phyloP scores from a whole-genome alignment of 805 yeast genomes.

The Starmerella bombicola region DNA sequence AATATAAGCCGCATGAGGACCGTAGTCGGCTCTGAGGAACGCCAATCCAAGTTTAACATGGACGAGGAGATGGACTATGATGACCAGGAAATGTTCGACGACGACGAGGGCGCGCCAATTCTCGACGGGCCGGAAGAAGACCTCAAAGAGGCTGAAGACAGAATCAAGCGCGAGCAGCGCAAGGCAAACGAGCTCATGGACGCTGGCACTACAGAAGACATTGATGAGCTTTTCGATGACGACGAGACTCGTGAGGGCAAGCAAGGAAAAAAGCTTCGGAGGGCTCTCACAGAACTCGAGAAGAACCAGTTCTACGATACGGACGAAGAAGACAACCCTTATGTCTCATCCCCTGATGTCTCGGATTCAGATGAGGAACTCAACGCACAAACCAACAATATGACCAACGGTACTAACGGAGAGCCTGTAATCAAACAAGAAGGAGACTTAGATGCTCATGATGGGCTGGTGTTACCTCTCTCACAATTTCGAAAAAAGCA shows the following conservation, averaged over 20 bases:
- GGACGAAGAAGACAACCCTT: slow-evolving; percentile 77
- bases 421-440: slow-evolving; percentile 9
- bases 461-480: slow-evolving; percentile 21
- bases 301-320: slow-evolving; percentile 76
- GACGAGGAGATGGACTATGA: slow-evolving; percentile 78
- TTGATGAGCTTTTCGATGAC: slow-evolving; percentile 57
- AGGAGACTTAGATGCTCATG: slow-evolving; percentile 7
- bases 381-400: slow-evolving; percentile 23
- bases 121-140: slow-evolving; percentile 94
- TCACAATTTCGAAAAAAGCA: slow-evolving; percentile 26
- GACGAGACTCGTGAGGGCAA: slow-evolving; percentile 61
- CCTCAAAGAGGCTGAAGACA: slow-evolving; percentile 68
- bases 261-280: slow-evolving; percentile 77
- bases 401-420: slow-evolving; percentile 31
- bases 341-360: slow-evolving; percentile 53
- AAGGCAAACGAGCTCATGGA: slow-evolving; percentile 57
- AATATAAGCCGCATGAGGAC: slow-evolving; percentile 18
- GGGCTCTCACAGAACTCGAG: slow-evolving; percentile 73
- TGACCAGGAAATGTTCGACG: slow-evolving; percentile 87
- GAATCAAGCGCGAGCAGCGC: slow-evolving; percentile 30
- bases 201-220: slow-evolving; percentile 43
- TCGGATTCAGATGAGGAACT: slow-evolving; percentile 33
- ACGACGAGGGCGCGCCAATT: slow-evolving; percentile 97
- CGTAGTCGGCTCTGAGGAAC: slow-evolving; percentile 33
- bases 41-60: slow-evolving; percentile 35